Base-by-base conservation (phyloP, 2,329 filamentous ascomycete genomes). In the Botrytis hyacinthi region DNA sequence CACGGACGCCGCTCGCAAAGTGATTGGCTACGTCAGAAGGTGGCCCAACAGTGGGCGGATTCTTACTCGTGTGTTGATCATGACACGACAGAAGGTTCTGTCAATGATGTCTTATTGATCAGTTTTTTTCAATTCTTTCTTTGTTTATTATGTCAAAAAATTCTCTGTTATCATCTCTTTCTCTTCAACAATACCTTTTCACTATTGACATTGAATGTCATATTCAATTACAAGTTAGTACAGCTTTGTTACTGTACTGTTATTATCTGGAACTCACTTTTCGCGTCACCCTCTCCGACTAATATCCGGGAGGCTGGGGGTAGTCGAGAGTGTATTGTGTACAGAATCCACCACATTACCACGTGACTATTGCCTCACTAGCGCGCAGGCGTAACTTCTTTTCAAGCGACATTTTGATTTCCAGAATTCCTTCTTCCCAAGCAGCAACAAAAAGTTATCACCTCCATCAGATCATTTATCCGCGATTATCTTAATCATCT, bases 1-100 rank as follows among this genome's bases (percentile, higher is more conserved):
- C 73, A 75, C 72, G 66, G 57, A 74, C 77, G 76, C 69, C 73
- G 76, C 71, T 72, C 73, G 75, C 74, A 78, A 73, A 74, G 48
- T 73, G 71, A 73, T 73, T 73, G 71, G 71, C 60, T 62, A 73
- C 40, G 26, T 60, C 63, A 69, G 26, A 69, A 61, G 63, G 54
- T 62, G 63, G 63, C 71, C 63, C 71, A 61, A 69, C 71, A 37
- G 71, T 73, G 71, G 63, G 71, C 63, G 40, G 71, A 35, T 73
- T 69, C 54, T 73, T 66, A 73, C 68, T 71, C 61, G 74, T 75
- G 75, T 71, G 75, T 77, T 77, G 66, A 71, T 77, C 48, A 76
- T 74, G 78, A 74, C 76, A 77, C 74, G 75, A 77, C 73, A 70
- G 75, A 70, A 72, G 57, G 61, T 73, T 70, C 67, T 63, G 73